Percentiles rank a stretch among this genome's conserved stretches.
Evolutionary conservation across 768 basidiomycete species (phyloP).

Genomic region (Amanita pseudoporphyria): DNA sequence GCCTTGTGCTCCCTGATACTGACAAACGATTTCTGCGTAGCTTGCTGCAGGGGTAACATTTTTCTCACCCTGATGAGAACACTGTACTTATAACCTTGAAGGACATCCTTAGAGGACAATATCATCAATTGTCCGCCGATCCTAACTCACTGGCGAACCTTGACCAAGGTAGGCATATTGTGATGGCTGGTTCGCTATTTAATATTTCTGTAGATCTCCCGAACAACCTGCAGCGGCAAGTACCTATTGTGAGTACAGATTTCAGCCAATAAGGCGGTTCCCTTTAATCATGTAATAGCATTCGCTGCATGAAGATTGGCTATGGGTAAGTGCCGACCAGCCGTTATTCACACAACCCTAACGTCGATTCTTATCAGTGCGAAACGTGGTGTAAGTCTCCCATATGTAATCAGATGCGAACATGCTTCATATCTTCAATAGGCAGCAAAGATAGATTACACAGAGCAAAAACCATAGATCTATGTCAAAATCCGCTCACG

Average conservation of each 20-base stretch:
- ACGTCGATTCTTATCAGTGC: conserved; percentile 41
- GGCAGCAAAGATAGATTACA: conserved; percentile 77
- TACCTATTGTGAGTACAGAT: conserved; percentile 72
- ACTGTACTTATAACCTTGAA: conserved; percentile 17
- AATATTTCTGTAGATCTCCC: conserved; percentile 63
- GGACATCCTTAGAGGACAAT: conserved; percentile 87
- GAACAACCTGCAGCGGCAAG: conserved; percentile 85
- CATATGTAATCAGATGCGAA: not conserved
- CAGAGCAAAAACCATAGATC: conserved; percentile 84
- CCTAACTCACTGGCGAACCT: conserved; percentile 91
- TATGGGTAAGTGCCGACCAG: conserved; percentile 58
- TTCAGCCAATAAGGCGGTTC: not conserved
- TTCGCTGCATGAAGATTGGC: conserved; percentile 87
- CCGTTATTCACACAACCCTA: not conserved
- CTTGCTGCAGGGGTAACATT: conserved; percentile 40
- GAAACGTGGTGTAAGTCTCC: conserved; percentile 89
- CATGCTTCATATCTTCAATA: conserved; percentile 16
- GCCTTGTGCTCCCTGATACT: not conserved
- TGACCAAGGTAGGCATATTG: conserved; percentile 64
- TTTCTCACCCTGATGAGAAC: not conserved
- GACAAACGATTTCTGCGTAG: conserved; percentile 18
- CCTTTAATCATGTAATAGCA: conserved; percentile 34
- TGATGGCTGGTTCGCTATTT: not conserved
- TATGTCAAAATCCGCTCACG: conserved; percentile 94
- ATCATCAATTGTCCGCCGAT: conserved; percentile 90